Base-by-base conservation (phyloP, 805 yeast species). In the Teunomyces gatunensis region DNA sequence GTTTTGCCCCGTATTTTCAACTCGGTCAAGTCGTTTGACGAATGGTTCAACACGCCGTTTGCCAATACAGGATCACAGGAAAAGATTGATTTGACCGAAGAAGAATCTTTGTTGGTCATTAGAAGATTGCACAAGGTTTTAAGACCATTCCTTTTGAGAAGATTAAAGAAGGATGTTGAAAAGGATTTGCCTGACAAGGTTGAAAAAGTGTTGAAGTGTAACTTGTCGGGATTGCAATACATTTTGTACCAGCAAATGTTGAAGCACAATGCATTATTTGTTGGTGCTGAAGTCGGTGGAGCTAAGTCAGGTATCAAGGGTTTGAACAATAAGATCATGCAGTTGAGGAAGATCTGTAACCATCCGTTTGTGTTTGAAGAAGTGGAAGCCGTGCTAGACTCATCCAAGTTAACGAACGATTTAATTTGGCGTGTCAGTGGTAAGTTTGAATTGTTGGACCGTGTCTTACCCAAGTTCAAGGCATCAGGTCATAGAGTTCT, bases 41-140 rank as follows among this genome's bases (percentile, higher is more conserved):
- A 87, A 61, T 87, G 96, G 95, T 87, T 87, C 62, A 87, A 87
- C 59, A 87, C 95, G 0, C 95, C 95, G 5, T 87, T 87, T 68
- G 92, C 91, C 3, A 87, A 85, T 54, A 83, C 94, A 13, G 95
- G 95, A 48, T 74, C 83, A 12, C 92, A 85, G 63, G 95, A 87
- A 57, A 85, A 85, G 64, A 75, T 87, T 45, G 94, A 84, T 52
- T 74, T 87, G 53, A 83, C 89, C 0, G 96, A 87, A 78, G 96
- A 87, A 84, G 96, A 87, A 67, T 82, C 88, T 29, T 72, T 87
- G 49, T 78, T 87, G 74, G 82, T 87, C 47, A 87, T 87, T 59
- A 75, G 94, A 72, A 83, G 96, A 80, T 77, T 87, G 64, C 96
- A 87, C 61, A 87, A 87, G 63, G 96, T 87, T 34, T 77, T 87